These are phyloP conservation scores for Emydomyces testavorans DNA, from an alignment of 2,329 filamentous ascomycete species.

Conservation along the genomic window DNA sequence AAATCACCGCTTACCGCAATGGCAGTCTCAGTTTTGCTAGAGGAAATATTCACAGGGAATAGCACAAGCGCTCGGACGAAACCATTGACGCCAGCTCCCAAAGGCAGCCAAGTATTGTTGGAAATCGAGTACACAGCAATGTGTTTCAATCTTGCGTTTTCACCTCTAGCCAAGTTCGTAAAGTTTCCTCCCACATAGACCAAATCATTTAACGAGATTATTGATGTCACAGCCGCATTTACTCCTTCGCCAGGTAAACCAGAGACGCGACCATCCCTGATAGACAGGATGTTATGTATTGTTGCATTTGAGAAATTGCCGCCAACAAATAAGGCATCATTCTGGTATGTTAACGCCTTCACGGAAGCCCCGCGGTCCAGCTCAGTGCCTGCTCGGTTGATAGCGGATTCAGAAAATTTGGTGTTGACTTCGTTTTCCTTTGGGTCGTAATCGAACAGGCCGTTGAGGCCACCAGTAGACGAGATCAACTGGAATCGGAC, in stretches of 20 bases:
- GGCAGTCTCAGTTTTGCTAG: conserved; percentile 55
- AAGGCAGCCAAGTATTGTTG: conserved; percentile 58
- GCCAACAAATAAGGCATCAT: conserved; percentile 59
- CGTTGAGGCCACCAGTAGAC: conserved; percentile 71
- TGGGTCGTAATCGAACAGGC: conserved; percentile 80
- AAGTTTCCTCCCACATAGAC: conserved; percentile 82
- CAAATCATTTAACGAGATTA: conserved; percentile 53
- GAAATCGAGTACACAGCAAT: conserved; percentile 64
- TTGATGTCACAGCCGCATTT: conserved; percentile 62
- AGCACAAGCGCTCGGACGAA: conserved; percentile 62
- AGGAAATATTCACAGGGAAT: conserved; percentile 66
- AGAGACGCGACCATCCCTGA: conserved; percentile 52
- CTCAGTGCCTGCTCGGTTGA: conserved; percentile 62
- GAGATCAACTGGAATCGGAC: conserved; percentile 56
- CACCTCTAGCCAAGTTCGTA: conserved; percentile 55
- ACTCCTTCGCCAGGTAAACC: conserved; percentile 60
- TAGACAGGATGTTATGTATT: conserved; percentile 64
- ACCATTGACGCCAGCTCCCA: conserved; percentile 80
- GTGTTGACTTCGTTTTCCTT: conserved; percentile 46
- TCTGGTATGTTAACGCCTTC: conserved; percentile 53
- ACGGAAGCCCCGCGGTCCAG: conserved; percentile 59
- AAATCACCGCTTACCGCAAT: conserved; percentile 76
- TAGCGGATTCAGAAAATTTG: conserved; percentile 58
- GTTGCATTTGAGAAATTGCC: conserved; percentile 67
- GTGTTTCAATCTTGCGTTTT: conserved; percentile 55